phyloP scores from a whole-genome alignment of 2,329 filamentous ascomycete genomes.

The Penicillium griseofulvum region DNA sequence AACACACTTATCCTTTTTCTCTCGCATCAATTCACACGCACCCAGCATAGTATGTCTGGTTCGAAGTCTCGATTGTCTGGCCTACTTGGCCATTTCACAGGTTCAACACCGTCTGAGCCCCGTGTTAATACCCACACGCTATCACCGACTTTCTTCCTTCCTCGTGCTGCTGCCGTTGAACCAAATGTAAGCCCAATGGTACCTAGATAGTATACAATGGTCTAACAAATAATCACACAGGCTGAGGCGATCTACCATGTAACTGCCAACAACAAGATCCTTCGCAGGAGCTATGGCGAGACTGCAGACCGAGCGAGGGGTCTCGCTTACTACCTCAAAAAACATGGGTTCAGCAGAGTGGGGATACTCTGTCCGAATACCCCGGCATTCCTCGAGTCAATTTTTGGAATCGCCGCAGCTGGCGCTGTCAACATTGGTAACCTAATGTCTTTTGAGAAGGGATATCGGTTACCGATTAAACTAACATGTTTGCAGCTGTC shows the following conservation, averaged over 20 bases:
- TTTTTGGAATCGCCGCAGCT: conserved; percentile 82
- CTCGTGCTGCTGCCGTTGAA: conserved; percentile 82
- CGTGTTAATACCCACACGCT: conserved; percentile 57
- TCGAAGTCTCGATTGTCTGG: conserved; percentile 29
- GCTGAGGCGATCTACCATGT: conserved; percentile 82
- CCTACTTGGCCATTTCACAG: conserved; percentile 30
- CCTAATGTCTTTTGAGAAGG: conserved; percentile 28
- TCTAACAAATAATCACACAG: conserved; percentile 29
- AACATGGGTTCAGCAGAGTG: conserved; percentile 70
- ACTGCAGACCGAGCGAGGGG: conserved; percentile 83
- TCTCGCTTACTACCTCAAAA: conserved; percentile 80
- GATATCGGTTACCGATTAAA: not conserved
- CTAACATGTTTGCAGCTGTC: conserved; percentile 46
- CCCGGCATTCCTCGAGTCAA: conserved; percentile 85
- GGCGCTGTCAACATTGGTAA: conserved; percentile 71
- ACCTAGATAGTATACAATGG: not conserved
- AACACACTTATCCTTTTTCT: not conserved
- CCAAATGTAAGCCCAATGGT: conserved; percentile 57
- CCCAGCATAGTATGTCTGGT: conserved; percentile 21
- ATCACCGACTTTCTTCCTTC: conserved; percentile 82
- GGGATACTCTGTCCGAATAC: conserved; percentile 91
- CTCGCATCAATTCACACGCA: not conserved
- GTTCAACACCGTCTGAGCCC: conserved; percentile 25
- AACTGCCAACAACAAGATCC: conserved; percentile 69
- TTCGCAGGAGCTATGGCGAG: conserved; percentile 76